phyloP scores from a whole-genome alignment of 202 grass and related monocot species.

The Panicum virgatum region DNA sequence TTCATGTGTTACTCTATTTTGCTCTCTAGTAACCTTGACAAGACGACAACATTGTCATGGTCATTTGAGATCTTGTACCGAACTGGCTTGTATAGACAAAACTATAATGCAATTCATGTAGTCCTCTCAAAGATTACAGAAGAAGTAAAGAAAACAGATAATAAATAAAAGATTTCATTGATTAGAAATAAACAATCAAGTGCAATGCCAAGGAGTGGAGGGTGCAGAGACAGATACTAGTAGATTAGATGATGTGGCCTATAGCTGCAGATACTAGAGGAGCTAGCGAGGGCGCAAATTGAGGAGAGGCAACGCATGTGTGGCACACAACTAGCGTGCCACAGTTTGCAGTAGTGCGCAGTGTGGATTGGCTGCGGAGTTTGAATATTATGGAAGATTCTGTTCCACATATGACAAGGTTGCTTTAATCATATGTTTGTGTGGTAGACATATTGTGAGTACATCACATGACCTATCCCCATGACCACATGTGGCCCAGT shows the following conservation, averaged over 20 bases:
- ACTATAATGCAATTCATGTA: background rate
- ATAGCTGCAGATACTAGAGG: too few relatives aligned
- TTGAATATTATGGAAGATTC: slow-evolving; percentile 93
- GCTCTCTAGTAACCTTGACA: too few relatives aligned
- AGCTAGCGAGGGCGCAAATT: slow-evolving; percentile 11
- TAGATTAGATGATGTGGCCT: slow-evolving; percentile 5
- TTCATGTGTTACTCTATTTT: too few relatives aligned
- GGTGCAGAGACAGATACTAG: background rate
- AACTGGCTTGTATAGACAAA: slow-evolving; percentile 6
- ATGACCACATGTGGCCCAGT: slow-evolving; percentile 77
- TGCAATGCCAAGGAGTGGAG: background rate
- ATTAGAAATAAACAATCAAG: slow-evolving; percentile 6
- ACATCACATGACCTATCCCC: slow-evolving; percentile 82
- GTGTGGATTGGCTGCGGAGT: slow-evolving; percentile 51
- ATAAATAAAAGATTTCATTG: slow-evolving; percentile 7
- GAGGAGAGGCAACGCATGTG: slow-evolving; percentile 17
- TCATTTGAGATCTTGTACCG: too few relatives aligned
- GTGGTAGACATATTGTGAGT: slow-evolving; percentile 69
- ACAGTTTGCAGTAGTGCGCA: background rate
- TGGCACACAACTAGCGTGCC: slow-evolving; percentile 8
- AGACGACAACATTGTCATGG: too few relatives aligned
- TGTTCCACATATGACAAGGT: slow-evolving; percentile 86
- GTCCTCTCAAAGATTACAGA: background rate
- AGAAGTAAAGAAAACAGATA: background rate
- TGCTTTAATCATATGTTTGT: slow-evolving; percentile 57